Percentiles rank a stretch among this genome's conserved stretches.
Conservation (phyloP, 2,329 filamentous ascomycete species). For the Fusarium tupiense region DNA sequence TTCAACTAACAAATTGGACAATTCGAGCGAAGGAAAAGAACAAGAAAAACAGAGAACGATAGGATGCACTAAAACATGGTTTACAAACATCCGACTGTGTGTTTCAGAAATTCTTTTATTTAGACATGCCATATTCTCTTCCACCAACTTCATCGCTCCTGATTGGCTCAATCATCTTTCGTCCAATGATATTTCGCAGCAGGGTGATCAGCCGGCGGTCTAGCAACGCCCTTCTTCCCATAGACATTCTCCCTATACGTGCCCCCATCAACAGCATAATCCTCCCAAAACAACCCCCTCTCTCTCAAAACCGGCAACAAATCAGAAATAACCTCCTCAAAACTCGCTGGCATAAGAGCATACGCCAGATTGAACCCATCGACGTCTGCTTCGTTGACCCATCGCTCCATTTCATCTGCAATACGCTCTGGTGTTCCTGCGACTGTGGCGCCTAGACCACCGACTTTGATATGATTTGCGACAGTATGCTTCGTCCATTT, state of each 20-base stretch:
- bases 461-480: slow-evolving; percentile 73
- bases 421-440: slow-evolving; percentile 73
- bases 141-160: background rate
- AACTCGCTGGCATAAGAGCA: slow-evolving; percentile 63
- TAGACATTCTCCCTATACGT: slow-evolving; percentile 57
- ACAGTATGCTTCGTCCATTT: slow-evolving; percentile 80
- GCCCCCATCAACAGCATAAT: slow-evolving; percentile 54
- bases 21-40: no score
- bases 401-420: slow-evolving; percentile 73
- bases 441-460: slow-evolving; percentile 71
- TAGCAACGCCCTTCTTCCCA: slow-evolving; percentile 46
- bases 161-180: slow-evolving; percentile 39
- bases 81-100: background rate
- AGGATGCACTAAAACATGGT: background rate
- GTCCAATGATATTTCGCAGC: slow-evolving; percentile 53
- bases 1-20: background rate
- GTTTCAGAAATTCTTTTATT: background rate
- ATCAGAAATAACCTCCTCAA: slow-evolving; percentile 72
- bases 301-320: slow-evolving; percentile 69
- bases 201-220: slow-evolving; percentile 51
- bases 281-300: slow-evolving; percentile 66
- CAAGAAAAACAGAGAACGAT: background rate
- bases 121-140: background rate
- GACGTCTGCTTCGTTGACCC: slow-evolving; percentile 74
- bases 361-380: slow-evolving; percentile 75